Base-by-base conservation (phyloP, 352 stramenopile species). In the Pseudoperonospora humuli region DNA sequence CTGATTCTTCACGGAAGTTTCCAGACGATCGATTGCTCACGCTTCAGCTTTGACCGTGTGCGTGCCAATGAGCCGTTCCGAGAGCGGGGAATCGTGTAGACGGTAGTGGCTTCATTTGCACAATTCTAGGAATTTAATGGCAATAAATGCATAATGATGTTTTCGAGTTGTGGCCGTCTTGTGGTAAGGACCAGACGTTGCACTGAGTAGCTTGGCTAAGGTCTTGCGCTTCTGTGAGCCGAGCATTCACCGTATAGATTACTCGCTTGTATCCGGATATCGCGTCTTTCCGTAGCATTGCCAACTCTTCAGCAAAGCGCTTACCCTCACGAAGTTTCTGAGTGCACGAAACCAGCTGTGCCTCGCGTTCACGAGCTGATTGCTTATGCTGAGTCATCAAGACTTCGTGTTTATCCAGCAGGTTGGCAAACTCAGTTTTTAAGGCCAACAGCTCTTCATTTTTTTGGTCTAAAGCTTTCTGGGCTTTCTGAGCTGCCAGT, bases 81-180 rank as follows among this genome's bases (percentile, higher is more conserved):
- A 18, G 78, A 90, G 50, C 70, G 78, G 34, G 69, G 66, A 36
- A 87, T 90, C 28, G 78, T 90, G 33, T 90, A 84, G 54, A 43
- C 38, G 27, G n/a, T n/a, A n/a, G n/a, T n/a, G n/a, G n/a, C n/a
- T n/a, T n/a, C n/a, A n/a, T n/a, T n/a, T n/a, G n/a, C 23, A 26
- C 23, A 7, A 26, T 26, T 50, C 36, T 41, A 39, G 21, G 34
- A 56, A 39, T 54, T 54, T 67, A 84, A 59, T 83, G 71, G 19
- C 71, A 67, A 70, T 78, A 70, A 45, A 86, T 86, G 47, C 65
- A 82, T 6, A 84, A 45, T 2, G 75, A 86, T 13, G 64, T 69
- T 29, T 65, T 66, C 1, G 49, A 39, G 34, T 65, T 63, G 34
- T 32, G 46, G 25, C 26, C 29, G 32, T 68, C 51, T 23, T 54